Evolutionary conservation across 1,139 yeast species (phyloP).

Genomic region (Pichia cactophila): DNA sequence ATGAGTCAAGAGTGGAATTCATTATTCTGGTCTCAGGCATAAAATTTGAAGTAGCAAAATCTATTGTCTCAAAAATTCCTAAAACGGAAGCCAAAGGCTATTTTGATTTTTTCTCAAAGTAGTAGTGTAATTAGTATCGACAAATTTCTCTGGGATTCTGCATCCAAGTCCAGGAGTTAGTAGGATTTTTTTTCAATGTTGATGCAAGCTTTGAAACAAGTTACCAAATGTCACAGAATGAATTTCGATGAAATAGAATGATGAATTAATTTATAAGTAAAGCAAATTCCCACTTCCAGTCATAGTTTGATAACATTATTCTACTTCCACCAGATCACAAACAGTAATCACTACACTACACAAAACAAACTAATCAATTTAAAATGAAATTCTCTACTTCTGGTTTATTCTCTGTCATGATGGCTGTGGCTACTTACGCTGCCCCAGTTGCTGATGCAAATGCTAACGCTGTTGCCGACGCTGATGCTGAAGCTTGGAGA

Average conservation of each 20-base stretch:
- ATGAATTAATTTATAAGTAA: too few species aligned
- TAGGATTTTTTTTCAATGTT: too few species aligned
- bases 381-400: conserved; percentile 10
- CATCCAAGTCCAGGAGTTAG: background rate
- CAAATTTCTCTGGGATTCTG: too few species aligned
- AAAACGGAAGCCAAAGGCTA: background rate
- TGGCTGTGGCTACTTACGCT: conserved; percentile 5
- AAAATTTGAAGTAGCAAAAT: background rate
- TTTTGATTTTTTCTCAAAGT: background rate
- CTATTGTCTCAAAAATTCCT: background rate
- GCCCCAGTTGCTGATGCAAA: conserved; percentile 8
- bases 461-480: conserved; percentile 8
- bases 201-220: background rate
- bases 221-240: background rate
- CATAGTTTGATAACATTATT: too few species aligned
- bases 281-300: background rate
- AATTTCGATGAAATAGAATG: too few species aligned
- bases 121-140: background rate
- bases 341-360: background rate
- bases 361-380: background rate
- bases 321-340: background rate
- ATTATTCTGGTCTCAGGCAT: background rate
- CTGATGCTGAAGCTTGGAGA: conserved; percentile 11
- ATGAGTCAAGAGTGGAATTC: too few species aligned
- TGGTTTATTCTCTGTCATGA: conserved; percentile 6